Conservation (phyloP, 805 yeast genomes). For the Myxozyma kluyveri region DNA sequence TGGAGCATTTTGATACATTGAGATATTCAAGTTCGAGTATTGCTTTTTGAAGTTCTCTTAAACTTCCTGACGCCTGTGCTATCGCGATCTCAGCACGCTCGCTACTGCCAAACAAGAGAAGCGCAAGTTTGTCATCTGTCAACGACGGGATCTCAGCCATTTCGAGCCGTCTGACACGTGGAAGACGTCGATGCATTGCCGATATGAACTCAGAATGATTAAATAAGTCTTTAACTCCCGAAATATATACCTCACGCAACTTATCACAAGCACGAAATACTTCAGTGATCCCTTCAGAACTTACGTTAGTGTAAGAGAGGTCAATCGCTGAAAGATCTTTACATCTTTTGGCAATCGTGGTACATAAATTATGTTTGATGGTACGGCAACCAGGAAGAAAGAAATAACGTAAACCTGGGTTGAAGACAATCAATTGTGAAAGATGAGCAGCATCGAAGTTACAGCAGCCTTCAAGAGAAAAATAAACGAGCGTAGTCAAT, state of each 20-base stretch:
- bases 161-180: constrained; percentile 7
- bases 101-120: constrained; percentile 12
- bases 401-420: constrained; percentile 5
- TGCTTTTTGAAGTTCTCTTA: constrained; percentile 1
- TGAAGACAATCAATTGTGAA: constrained; percentile 15
- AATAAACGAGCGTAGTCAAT: constrained; percentile 8
- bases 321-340: constrained; percentile 16
- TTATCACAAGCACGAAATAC: constrained; percentile 9
- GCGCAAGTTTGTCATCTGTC: constrained; percentile 10
- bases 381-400: constrained; percentile 10
- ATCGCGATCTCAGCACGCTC: constrained; percentile 3
- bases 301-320: constrained; percentile 10
- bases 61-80: no score
- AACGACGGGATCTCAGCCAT: constrained; percentile 11
- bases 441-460: constrained; percentile 24
- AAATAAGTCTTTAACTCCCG: constrained; percentile 11
- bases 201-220: constrained; percentile 8
- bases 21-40: constrained; percentile 8
- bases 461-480: constrained; percentile 18
- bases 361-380: constrained; percentile 19
- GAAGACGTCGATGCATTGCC: constrained; percentile 6
- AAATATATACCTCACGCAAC: constrained; percentile 5
- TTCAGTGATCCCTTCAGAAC: constrained; percentile 16
- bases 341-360: constrained; percentile 13
- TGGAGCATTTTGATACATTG: constrained; percentile 10